phyloP scores from a whole-genome alignment of 2,329 filamentous ascomycete genomes.

The Podosphaera leucotricha region DNA sequence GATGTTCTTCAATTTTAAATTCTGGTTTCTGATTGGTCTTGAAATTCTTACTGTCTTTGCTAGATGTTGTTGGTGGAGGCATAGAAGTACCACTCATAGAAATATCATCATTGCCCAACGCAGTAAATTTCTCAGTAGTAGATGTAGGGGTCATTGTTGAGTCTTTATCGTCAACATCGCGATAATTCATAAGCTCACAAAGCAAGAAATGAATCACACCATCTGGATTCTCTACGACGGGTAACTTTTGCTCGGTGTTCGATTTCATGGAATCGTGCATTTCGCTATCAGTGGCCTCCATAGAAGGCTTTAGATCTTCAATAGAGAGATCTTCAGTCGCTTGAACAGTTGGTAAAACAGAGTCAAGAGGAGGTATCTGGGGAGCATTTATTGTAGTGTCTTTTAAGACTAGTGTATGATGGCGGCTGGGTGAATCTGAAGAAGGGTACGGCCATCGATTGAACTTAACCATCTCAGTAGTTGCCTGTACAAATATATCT shows the following conservation, averaged over 20 bases:
- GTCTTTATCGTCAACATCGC: conserved; percentile 76
- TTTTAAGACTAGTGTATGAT: conserved; percentile 17
- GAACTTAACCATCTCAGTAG: conserved; percentile 63
- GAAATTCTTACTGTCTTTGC: conserved; percentile 7
- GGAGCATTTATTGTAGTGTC: conserved; percentile 5
- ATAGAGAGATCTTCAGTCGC: conserved; percentile 16
- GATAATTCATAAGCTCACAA: conserved; percentile 75
- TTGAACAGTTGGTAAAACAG: conserved; percentile 14
- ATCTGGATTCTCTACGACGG: conserved; percentile 75
- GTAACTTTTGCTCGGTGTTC: conserved; percentile 46
- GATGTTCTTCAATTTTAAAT: conserved; percentile 83
- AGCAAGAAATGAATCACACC: conserved; percentile 89
- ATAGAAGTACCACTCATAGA: conserved; percentile 7
- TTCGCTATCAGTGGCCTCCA: conserved; percentile 33
- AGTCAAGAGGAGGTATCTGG: conserved; percentile 10
- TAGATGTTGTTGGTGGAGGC: conserved; percentile 15
- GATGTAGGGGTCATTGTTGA: conserved; percentile 15
- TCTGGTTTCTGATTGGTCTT: conserved; percentile 45
- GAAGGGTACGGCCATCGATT: conserved; percentile 28
- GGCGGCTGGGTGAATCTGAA: conserved; percentile 19
- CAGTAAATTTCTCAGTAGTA: conserved; percentile 5
- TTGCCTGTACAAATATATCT: conserved; percentile 65
- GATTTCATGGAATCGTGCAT: conserved; percentile 41
- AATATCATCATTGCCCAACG: conserved; percentile 10
- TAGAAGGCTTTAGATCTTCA: conserved; percentile 33